phyloP scores from a whole-genome alignment of 352 stramenopile species.

The Peronospora destructor region DNA sequence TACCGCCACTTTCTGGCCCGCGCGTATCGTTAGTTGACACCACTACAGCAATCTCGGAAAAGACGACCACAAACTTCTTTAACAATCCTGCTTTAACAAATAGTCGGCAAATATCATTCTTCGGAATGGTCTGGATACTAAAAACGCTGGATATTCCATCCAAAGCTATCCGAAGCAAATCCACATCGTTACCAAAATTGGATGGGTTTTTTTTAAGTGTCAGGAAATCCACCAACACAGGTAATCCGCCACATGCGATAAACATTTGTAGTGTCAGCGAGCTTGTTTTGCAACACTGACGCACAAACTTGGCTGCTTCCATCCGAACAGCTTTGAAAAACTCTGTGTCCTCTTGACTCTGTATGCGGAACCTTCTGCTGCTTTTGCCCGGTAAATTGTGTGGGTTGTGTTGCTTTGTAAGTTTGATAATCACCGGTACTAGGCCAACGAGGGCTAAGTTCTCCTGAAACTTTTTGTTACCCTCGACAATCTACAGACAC shows the following conservation, averaged over 20 bases:
- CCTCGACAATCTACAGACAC: slow-evolving; percentile 68
- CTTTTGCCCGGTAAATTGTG: slow-evolving; percentile 22
- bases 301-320: slow-evolving; percentile 84
- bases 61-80: slow-evolving; percentile 82
- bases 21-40: slow-evolving; percentile 25
- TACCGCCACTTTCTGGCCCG: slow-evolving; percentile 8
- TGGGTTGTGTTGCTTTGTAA: slow-evolving; percentile 57
- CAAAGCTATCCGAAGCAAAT: slow-evolving; percentile 77
- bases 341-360: slow-evolving; percentile 17
- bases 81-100: slow-evolving; percentile 90
- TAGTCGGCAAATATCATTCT: slow-evolving; percentile 91
- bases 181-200: slow-evolving; percentile 34
- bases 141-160: slow-evolving; percentile 90
- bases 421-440: slow-evolving; percentile 87
- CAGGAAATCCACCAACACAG: slow-evolving; percentile 81
- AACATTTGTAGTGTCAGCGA: slow-evolving; percentile 90
- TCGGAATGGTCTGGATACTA: slow-evolving; percentile 86
- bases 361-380: slow-evolving; percentile 11
- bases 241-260: slow-evolving; percentile 86
- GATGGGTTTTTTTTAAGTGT: slow-evolving; percentile 29
- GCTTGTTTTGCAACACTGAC: slow-evolving; percentile 84
- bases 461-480: slow-evolving; percentile 88
- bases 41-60: slow-evolving; percentile 61
- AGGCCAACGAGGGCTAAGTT: slow-evolving; percentile 87
- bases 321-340: slow-evolving; percentile 63